Base-by-base conservation (phyloP, 2,329 filamentous ascomycete species). In the Ceratocystis smalleyi region DNA sequence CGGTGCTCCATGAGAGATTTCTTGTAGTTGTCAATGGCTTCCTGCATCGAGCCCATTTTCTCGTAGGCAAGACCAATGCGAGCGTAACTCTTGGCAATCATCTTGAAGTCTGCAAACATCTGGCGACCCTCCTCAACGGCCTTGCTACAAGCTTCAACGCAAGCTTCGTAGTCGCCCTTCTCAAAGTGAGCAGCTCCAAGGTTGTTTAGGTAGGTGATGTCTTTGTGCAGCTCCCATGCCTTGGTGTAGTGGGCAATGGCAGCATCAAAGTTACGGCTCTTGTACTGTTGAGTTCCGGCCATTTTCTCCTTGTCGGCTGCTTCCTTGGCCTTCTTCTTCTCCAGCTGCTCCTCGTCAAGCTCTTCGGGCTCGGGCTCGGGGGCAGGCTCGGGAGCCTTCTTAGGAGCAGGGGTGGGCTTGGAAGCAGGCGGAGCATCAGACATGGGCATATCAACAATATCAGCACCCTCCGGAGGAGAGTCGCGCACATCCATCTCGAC, bases 171-270 rank as follows among this genome's bases (percentile, higher is more conserved):
- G 73, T 97, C 94, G 65, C 91, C 91, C 80, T 97, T 96, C 75
- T 99, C 94, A 70, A 91, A 97, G 71, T 95, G 84, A 67, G 92
- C 94, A 2, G 94, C 94, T 67, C 91, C 90, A 40, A 95, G 82
- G 77, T 99, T 99, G 79, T 95, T 99, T 67, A 97, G 81, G 77
- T 99, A 99, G 17, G 92, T 94, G 71, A 99, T 95, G 71, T 99
- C 94, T 80, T 96, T 94, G 83, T 89, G 81, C 47, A 88, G 76
- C 66, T 96, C 91, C 94, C 94, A 99, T 0, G 94, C 94, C 75
- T 95, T 95, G 73, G 75, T 83, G 80, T 99, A 99, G 78, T 99
- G 90, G 72, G 86, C 84, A 71, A 99, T 96, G 61, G 94, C 94
- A 72, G 88, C 85, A 71, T 97, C 94, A 69, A 99, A 96, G 73